Base-by-base conservation (phyloP, 176 grass and related monocot species). In the Alloteropsis semialata region DNA sequence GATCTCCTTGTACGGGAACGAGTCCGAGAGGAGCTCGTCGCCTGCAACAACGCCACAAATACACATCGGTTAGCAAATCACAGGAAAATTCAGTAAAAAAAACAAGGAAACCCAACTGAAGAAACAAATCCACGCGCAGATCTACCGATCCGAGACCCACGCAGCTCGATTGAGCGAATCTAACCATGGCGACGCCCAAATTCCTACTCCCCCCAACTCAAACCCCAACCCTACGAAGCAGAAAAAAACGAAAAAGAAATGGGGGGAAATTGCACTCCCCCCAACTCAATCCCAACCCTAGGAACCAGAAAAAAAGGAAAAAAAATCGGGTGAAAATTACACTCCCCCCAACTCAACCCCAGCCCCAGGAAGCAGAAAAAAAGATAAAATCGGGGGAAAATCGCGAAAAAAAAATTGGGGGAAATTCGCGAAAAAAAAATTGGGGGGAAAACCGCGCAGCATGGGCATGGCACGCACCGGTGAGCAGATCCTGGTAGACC, bases 21-120 rank as follows among this genome's bases (percentile, higher is more conserved):
- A 97, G 67, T 97, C 94, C 9, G 94, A 97, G 6, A 97, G 89
- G 67, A 97, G 91, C 81, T 97, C 94, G 17, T 97, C 94, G 22
- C 75, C 94, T 97, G 85, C 50, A 84, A 39, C 2, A 21, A 9
- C 9, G 19, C 3, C 36, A 58, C 49, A 42, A 67, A 11, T 2
- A 10, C 21, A 41, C 6, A 28, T 1, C 42, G 65, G 8, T 1
- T n/a, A 44, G 36, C 0, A 16, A 19, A 51, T 7, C 46, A 11
- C 3, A 21, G 1, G 16, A 14, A 27, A 2, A 51, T 15, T 57
- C 9, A 11, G 8, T 8, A 1, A 9, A 3, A 4, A 57, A 10
- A 57, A 11, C 10, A 3, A 24, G 2, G n/a, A n/a, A n/a, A n/a
- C n/a, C n/a, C 51, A 24, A 1, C 21, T 3, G 0, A 7, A 24